Percentiles rank a stretch among this genome's conserved stretches.
Conservation (phyloP, 2,329 filamentous ascomycete species). For the Sordariomycetes sp. region DNA sequence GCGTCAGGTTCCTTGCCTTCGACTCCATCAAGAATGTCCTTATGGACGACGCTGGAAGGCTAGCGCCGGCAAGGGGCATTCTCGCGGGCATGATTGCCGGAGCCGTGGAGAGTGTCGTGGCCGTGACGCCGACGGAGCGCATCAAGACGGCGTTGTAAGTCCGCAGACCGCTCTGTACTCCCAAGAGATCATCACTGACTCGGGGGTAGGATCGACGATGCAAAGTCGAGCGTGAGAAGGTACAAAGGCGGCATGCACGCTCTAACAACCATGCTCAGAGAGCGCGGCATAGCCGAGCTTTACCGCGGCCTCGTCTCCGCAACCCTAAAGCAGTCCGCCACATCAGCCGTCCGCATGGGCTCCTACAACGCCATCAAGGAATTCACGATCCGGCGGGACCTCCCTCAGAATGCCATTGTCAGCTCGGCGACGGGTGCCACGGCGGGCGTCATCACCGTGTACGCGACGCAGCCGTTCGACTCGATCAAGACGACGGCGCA, state of each 20-base stretch:
- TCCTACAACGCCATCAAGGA: constrained; percentile 33
- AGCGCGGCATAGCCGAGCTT: constrained; percentile 25
- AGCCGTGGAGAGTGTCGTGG: constrained; percentile 45
- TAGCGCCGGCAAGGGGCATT: constrained; percentile 43
- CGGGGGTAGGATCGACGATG: constrained; percentile 18
- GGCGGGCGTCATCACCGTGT: constrained; percentile 46
- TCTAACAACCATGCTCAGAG: constrained; percentile 17
- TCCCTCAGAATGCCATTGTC: constrained; percentile 13
- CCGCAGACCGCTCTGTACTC: background rate
- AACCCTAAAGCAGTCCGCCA: constrained; percentile 32
- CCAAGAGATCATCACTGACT: background rate
- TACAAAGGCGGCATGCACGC: constrained; percentile 18
- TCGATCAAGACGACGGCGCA: constrained; percentile 51
- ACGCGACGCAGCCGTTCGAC: constrained; percentile 48
- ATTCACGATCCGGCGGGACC: constrained; percentile 1
- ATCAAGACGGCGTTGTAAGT: constrained; percentile 49
- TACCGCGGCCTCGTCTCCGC: constrained; percentile 30
- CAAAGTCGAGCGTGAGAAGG: constrained; percentile 13
- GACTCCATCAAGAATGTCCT: constrained; percentile 47
- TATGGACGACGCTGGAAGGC: constrained; percentile 40
- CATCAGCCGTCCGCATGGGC: constrained; percentile 31
- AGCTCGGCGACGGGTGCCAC: constrained; percentile 50
- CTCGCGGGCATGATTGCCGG: constrained; percentile 51
- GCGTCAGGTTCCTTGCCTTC: constrained; percentile 52
- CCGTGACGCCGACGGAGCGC: constrained; percentile 54